Percentiles rank a stretch among this genome's conserved stretches.
Evolutionary conservation across 2,329 filamentous ascomycete genomes (phyloP).

Genomic region (Penicillium griseofulvum): DNA sequence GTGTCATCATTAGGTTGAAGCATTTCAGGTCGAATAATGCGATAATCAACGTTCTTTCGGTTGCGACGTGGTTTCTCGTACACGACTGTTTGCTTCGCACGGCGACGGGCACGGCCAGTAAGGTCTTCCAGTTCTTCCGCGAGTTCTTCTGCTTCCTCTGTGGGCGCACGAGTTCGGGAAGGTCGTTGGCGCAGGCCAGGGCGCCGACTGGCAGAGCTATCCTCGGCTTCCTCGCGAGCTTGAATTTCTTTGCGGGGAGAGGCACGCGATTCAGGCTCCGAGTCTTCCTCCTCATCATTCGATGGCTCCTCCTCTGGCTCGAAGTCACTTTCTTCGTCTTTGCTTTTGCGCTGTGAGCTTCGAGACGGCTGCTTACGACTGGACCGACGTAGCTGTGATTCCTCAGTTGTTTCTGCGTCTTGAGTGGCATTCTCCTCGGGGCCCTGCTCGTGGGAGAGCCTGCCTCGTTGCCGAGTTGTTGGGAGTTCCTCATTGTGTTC

Average conservation of each 20-base stretch:
- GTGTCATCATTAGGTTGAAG: conserved; percentile 72
- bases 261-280: conserved; percentile 49
- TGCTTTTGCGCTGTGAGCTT: conserved; percentile 46
- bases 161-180: conserved; percentile 45
- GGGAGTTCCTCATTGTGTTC: conserved; percentile 57
- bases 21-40: conserved; percentile 73
- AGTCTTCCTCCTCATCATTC: conserved; percentile 53
- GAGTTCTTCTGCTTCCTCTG: conserved; percentile 55
- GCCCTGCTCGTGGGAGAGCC: conserved; percentile 23
- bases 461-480: conserved; percentile 47
- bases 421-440: conserved; percentile 29
- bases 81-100: conserved; percentile 34
- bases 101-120: conserved; percentile 45
- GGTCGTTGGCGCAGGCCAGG: conserved; percentile 52
- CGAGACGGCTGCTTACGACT: conserved; percentile 41
- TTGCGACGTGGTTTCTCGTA: conserved; percentile 53
- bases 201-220: conserved; percentile 50
- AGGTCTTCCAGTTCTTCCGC: conserved; percentile 58
- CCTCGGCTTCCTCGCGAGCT: conserved; percentile 47
- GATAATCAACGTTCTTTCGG: conserved; percentile 76
- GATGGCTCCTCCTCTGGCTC: conserved; percentile 58
- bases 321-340: conserved; percentile 62
- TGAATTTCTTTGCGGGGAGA: conserved; percentile 43
- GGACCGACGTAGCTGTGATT: conserved; percentile 36
- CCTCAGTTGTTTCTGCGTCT: conserved; percentile 33